Percentiles rank a stretch among this genome's conserved stretches.
Evolutionary conservation across 2,329 filamentous ascomycete species (phyloP).

Genomic region (Monilinia polystroma): DNA sequence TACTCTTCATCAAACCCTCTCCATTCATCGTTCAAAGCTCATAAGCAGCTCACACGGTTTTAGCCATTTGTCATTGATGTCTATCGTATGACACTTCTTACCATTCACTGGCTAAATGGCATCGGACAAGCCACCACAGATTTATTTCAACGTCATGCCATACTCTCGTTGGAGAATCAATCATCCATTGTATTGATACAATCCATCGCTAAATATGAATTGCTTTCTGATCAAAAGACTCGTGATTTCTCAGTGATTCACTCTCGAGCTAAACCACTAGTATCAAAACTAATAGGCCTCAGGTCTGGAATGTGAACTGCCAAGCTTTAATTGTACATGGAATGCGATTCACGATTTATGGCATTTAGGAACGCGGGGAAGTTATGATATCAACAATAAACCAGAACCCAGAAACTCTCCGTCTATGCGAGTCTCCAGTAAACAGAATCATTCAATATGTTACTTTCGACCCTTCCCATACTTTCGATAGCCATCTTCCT

Average conservation of each 20-base stretch:
- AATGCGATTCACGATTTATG: neutral
- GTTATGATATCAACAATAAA: neutral
- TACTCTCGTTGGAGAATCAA: neutral
- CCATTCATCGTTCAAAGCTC: too few species aligned
- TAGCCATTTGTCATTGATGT: neutral
- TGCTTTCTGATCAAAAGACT: neutral
- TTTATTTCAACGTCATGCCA: neutral
- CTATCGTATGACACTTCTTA: neutral
- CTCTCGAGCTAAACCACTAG: neutral
- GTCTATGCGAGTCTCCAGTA: neutral
- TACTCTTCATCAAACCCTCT: too few species aligned
- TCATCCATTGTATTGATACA: neutral
- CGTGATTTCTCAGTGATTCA: neutral
- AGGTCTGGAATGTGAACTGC: neutral
- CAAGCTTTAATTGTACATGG: neutral
- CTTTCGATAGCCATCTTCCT: neutral
- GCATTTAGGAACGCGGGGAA: conserved; percentile 4
- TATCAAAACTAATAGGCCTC: neutral
- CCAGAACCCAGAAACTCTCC: neutral
- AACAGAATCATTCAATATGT: neutral
- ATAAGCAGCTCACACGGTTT: neutral
- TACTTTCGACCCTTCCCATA: neutral
- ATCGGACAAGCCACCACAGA: neutral
- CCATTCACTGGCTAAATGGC: neutral
- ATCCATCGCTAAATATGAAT: neutral